Evolutionary conservation across 352 stramenopile genomes (phyloP).

Genomic region (Globisporangium sylvaticum): DNA sequence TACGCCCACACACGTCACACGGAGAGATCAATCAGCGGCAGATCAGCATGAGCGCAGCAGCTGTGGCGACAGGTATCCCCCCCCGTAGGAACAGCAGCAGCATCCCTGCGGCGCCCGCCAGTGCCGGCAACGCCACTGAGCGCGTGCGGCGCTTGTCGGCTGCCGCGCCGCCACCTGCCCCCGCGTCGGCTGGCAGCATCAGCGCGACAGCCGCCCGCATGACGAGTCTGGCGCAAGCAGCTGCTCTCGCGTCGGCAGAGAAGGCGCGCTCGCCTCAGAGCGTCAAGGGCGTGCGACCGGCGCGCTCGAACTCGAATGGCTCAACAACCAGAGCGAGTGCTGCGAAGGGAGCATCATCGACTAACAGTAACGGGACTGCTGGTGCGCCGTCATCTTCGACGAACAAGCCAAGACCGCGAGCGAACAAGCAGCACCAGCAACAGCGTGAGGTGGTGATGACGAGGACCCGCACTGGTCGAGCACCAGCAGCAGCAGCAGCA

Average conservation of each 20-base stretch:
- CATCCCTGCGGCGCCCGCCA: neutral
- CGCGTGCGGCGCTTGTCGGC: slow-evolving; percentile 7
- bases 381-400: neutral
- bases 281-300: slow-evolving; percentile 1
- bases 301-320: slow-evolving; percentile 11
- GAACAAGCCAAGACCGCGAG: slow-evolving; percentile 8
- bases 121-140: neutral
- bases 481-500: neutral
- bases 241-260: slow-evolving; percentile 13
- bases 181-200: slow-evolving; percentile 1
- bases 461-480: slow-evolving; percentile 20
- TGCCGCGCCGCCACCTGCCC: slow-evolving; percentile 7
- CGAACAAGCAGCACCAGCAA: slow-evolving; percentile 6
- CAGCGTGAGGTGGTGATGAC: slow-evolving; percentile 20
- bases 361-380: neutral
- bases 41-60: slow-evolving; percentile 10
- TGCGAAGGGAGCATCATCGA: neutral
- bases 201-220: slow-evolving; percentile 8
- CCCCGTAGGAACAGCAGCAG: slow-evolving; percentile 13
- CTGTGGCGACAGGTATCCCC: slow-evolving; percentile 8
- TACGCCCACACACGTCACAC: neutral
- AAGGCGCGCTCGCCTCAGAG: neutral
- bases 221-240: slow-evolving; percentile 17
- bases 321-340: neutral
- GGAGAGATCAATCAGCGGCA: neutral